Evolutionary conservation across 352 stramenopile genomes (phyloP).

Genomic region (Pythium angustatum): DNA sequence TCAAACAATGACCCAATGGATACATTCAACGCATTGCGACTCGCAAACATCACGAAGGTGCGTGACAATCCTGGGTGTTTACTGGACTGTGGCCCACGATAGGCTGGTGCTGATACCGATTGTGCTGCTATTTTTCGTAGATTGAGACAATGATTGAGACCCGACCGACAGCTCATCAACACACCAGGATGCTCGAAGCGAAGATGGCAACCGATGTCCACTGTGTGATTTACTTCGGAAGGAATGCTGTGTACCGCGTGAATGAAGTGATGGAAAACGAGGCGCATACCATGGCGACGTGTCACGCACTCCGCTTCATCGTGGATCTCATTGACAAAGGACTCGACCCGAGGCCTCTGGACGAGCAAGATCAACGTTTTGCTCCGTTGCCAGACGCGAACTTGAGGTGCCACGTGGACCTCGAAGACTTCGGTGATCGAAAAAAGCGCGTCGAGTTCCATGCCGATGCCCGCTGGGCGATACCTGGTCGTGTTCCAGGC

Average conservation of each 20-base stretch:
- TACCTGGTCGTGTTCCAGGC: conserved; percentile 34
- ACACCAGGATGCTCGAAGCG: conserved; percentile 13
- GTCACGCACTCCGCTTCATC: conserved; percentile 57
- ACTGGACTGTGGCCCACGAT: not conserved
- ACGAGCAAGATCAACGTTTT: conserved; percentile 32
- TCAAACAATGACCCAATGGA: conserved; percentile 45
- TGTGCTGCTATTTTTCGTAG: conserved; percentile 1
- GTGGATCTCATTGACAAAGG: conserved; percentile 71
- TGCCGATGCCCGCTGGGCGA: conserved; percentile 57
- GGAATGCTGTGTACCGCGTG: conserved; percentile 51
- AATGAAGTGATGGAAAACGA: conserved; percentile 52
- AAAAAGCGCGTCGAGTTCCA: conserved; percentile 47
- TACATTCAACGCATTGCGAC: conserved; percentile 59
- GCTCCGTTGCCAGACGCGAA: conserved; percentile 23
- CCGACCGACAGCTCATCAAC: not conserved
- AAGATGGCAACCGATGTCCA: conserved; percentile 18
- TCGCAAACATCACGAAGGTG: conserved; percentile 71
- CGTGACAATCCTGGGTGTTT: conserved; percentile 15
- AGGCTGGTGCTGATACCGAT: not conserved
- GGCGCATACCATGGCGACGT: conserved; percentile 50
- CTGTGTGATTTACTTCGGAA: conserved; percentile 42
- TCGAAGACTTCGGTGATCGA: conserved; percentile 53
- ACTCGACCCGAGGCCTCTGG: conserved; percentile 47
- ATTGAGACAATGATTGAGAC: conserved; percentile 18
- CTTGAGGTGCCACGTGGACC: conserved; percentile 54